Conservation (phyloP, 306 rosid species). For the Prunus mira region DNA sequence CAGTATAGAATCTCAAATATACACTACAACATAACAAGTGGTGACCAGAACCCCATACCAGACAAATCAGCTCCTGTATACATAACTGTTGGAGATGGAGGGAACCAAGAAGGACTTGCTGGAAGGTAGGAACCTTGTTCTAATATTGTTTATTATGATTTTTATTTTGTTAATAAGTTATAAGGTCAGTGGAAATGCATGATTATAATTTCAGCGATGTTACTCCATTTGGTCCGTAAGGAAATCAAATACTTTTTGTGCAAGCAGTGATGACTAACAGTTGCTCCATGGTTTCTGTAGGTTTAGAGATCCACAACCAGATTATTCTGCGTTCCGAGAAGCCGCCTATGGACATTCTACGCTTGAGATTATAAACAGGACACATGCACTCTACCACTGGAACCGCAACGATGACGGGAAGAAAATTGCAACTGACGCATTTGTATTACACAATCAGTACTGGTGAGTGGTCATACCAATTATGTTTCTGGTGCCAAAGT, state of each 20-base stretch:
- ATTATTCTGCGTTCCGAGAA: slow-evolving; percentile 91
- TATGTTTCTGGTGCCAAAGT: background rate
- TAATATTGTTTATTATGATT: background rate
- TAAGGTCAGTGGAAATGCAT: background rate
- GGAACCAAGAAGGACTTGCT: slow-evolving; percentile 99
- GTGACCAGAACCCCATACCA: slow-evolving; percentile 52
- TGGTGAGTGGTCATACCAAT: slow-evolving; percentile 54
- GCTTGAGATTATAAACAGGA: slow-evolving; percentile 72
- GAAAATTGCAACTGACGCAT: slow-evolving; percentile 60
- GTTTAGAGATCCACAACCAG: slow-evolving; percentile 88
- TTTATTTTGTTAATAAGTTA: background rate
- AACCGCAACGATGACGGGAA: slow-evolving; percentile 96
- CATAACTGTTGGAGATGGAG: slow-evolving; percentile 97
- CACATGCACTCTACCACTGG: slow-evolving; percentile 95
- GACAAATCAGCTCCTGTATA: slow-evolving; percentile 92
- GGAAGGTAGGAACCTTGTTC: slow-evolving; percentile 41
- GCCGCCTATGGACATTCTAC: slow-evolving; percentile 97
- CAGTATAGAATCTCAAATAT: slow-evolving; percentile 84
- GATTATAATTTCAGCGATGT: background rate
- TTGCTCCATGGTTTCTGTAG: slow-evolving; percentile 35
- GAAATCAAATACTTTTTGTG: slow-evolving; percentile 8
- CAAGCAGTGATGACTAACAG: background rate
- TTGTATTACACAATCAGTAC: slow-evolving; percentile 74
- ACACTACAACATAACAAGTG: slow-evolving; percentile 64
- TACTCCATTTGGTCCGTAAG: background rate